Conservation (phyloP, 148 eudicot species). For the Fagopyrum esculentum region DNA sequence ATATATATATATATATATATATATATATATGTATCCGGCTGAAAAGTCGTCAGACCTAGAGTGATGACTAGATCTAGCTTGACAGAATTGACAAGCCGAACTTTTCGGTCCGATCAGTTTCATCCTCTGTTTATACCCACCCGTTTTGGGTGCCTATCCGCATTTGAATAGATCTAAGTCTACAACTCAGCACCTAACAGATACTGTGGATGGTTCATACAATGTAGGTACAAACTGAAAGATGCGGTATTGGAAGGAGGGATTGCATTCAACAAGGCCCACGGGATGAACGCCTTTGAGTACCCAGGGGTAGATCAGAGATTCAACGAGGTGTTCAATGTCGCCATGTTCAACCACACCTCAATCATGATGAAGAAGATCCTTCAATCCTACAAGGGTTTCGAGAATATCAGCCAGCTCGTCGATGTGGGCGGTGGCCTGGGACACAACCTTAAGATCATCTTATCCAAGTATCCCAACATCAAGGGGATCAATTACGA, state of each 20-base stretch:
- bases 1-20: too few relatives aligned
- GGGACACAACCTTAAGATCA: conserved; percentile 26
- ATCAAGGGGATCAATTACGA: conserved; percentile 33
- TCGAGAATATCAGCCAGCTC: conserved; percentile 20
- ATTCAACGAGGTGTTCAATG: conserved; percentile 32
- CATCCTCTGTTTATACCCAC: too few relatives aligned
- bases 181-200: not conserved
- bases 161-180: not conserved
- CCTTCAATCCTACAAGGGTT: conserved; percentile 30
- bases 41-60: too few relatives aligned
- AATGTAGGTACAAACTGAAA: conserved; percentile 25
- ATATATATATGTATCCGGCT: too few relatives aligned
- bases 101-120: too few relatives aligned
- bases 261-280: conserved; percentile 27
- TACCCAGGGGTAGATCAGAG: conserved; percentile 18
- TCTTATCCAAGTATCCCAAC: conserved; percentile 24
- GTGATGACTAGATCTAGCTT: too few relatives aligned
- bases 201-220: not conserved
- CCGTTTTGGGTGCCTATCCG: too few relatives aligned
- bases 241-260: conserved; percentile 33
- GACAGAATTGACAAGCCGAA: too few relatives aligned
- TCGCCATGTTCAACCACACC: conserved; percentile 27
- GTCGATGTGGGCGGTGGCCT: conserved; percentile 42
- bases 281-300: conserved; percentile 28
- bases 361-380: conserved; percentile 23